Evolutionary conservation across 352 stramenopile genomes (phyloP), one percentile per base, ranked within the genome.

Genomic region (Pythium insidiosum): DNA sequence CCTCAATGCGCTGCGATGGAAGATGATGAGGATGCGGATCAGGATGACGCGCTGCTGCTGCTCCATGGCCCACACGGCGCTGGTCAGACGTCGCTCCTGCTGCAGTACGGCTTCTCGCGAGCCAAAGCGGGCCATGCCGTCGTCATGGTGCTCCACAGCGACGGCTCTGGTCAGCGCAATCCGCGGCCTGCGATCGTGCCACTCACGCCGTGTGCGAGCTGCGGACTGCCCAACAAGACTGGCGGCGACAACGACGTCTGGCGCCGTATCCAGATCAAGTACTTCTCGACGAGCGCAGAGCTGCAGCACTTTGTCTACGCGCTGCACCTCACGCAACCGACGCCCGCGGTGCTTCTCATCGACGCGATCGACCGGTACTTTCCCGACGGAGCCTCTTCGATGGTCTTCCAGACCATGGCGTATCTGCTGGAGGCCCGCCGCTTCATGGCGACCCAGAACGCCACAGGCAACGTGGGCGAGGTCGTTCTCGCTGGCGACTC

Each of bases 231-330:
- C 2, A 53, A 51, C n/a, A 63, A 76, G 38, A 82, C 58, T 2
- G 70, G 70, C 29, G 47, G 67, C 31, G 61, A 75, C 43, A 76
- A 66, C 35, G 42, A 59, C 22, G 48, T 68, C 18, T 83, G 65
- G 68, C 50, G 52, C 9, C 59, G 64, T 36, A 81, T 84, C 40
- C 61, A 67, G 53, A 78, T 87, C 67, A 87, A 84, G 67, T 84
- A 84, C 38, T 44, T 84, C 31, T 44, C 29, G 5, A 70, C 33
- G 12, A 63, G 38, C 34, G 47, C 41, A 5, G 67, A 82, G 63
- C 45, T 87, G 25, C 71, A 87, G 47, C 59, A 73, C 28, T 84
- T 81, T 43, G 15, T 77, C 16, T 84, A 67, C 31, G 83, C 71
- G 13, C 41, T 84, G 38, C 72, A 83, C 21, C 45, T 84, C 28